Evolutionary conservation across 129 eudicot species (phyloP), one percentile per base, ranked within the genome.

Genomic region (Heracleum sosnowskyi): DNA sequence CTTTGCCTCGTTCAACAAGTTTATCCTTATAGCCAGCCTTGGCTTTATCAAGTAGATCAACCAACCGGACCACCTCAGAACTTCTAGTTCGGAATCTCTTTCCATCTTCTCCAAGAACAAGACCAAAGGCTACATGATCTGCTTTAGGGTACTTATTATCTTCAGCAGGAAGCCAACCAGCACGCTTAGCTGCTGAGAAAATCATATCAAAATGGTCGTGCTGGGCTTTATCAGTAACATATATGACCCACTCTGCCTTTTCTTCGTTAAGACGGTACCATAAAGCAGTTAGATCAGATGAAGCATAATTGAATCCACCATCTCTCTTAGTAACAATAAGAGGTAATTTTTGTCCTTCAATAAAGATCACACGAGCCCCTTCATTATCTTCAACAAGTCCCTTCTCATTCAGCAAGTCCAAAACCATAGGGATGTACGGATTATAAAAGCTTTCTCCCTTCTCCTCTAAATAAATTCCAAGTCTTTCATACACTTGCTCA

Each of bases 241-340:
- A 96, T 42, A 92, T 85, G 33, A 96, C 90, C 99, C 99, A 96
- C 40, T 96, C 90, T 11, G 88, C 97, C 78, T 96, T 92, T 84
- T 96, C 97, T 85, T 88, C 91, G 53, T 92, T 92, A 51, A 96
- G 94, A 37, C 99, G 92, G 77, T 96, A 96, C 99, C 99, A 96
- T 34, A 96, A 82, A 76, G 99, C 99, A 22, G 99, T 82, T 78
- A 96, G 89, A 87, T 96, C 99, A 28, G 99, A 92, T 42, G 99
- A 96, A 75, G 99, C 97, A 87, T 96, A 96, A 83, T 96, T 96
- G 87, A 77, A 96, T 46, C 99, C 97, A 80, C 97, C 99, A 81
- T 96, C 97, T 46, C 86, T 90, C 83, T 92, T 96, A 73, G 87
- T 89, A 85, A 96, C 97, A 53, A 96, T 96, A 70, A 96, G 94